Conservation (phyloP, 129 eudicot genomes). For the Artemisia argyi region DNA sequence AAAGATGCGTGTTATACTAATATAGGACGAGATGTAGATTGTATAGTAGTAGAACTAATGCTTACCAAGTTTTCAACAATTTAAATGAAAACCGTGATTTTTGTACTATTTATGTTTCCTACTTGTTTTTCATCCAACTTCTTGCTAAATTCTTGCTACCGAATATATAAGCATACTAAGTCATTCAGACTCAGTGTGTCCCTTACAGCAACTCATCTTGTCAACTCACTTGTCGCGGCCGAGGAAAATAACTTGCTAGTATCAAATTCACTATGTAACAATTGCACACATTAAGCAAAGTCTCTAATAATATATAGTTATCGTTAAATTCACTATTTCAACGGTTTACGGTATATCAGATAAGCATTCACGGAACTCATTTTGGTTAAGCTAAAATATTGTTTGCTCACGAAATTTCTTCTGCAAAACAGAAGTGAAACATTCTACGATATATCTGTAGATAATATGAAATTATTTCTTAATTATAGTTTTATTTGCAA, state of each 20-base stretch:
- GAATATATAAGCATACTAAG: neutral
- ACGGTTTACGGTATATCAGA: no score
- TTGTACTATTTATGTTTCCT: neutral
- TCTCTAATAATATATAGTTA: no score
- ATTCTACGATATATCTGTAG: neutral
- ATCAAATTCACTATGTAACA: neutral
- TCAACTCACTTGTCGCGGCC: no score
- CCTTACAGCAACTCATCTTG: neutral
- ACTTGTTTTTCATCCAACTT: conserved; percentile 13
- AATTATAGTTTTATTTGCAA: neutral
- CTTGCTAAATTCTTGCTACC: conserved; percentile 10
- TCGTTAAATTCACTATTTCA: no score
- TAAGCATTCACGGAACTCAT: no score
- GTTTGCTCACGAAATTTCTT: no score
- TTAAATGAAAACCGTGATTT: conserved; percentile 1
- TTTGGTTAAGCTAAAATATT: no score
- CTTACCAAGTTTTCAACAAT: conserved; percentile 21
- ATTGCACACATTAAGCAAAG: neutral
- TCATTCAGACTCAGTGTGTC: neutral
- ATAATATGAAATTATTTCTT: neutral
- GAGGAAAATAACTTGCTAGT: neutral
- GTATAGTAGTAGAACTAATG: conserved; percentile 11
- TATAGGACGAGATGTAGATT: neutral
- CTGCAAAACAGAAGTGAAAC: no score
- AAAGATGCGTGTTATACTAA: neutral